Evolutionary conservation across 2,329 filamentous ascomycete genomes (phyloP).

Genomic region (Anthostomella pinea): DNA sequence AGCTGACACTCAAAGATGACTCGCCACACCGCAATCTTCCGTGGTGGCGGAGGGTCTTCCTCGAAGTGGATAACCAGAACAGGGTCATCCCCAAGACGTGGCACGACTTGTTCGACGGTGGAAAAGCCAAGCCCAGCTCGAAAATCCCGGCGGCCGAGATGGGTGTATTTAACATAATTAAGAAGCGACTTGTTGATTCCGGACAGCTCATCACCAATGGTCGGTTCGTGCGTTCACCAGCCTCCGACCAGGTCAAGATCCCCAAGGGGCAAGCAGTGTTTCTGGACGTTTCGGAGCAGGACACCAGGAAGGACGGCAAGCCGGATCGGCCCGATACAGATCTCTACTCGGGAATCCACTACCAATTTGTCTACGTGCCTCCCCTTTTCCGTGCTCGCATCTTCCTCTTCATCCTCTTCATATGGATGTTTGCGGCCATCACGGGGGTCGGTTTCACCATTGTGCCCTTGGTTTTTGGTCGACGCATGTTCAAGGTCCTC

Average conservation of each 20-base stretch:
- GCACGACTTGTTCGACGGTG: conserved; percentile 52
- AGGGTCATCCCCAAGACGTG: conserved; percentile 55
- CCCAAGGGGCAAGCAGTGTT: conserved; percentile 83
- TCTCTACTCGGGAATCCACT: conserved; percentile 57
- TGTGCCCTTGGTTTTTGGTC: conserved; percentile 80
- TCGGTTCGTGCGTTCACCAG: conserved; percentile 85
- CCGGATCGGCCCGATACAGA: conserved; percentile 53
- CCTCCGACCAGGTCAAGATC: conserved; percentile 91
- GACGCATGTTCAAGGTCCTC: conserved; percentile 69
- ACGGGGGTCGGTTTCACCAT: conserved; percentile 86
- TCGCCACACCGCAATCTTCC: conserved; percentile 33
- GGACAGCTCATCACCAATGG: conserved; percentile 66
- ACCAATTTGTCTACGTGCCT: conserved; percentile 75
- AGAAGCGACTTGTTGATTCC: conserved; percentile 44
- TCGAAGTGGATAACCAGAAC: conserved; percentile 43
- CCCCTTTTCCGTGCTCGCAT: conserved; percentile 80
- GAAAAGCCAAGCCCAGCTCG: conserved; percentile 41
- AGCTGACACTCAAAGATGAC: conserved; percentile 45
- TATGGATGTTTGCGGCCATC: conserved; percentile 90
- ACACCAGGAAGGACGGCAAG: conserved; percentile 61
- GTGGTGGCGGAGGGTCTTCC: conserved; percentile 42
- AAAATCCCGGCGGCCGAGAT: conserved; percentile 37
- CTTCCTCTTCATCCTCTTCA: conserved; percentile 79
- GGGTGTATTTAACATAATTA: conserved; percentile 36
- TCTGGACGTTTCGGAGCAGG: conserved; percentile 67